Conservation (phyloP, 2,329 filamentous ascomycete species). For the Fusarium avenaceum region DNA sequence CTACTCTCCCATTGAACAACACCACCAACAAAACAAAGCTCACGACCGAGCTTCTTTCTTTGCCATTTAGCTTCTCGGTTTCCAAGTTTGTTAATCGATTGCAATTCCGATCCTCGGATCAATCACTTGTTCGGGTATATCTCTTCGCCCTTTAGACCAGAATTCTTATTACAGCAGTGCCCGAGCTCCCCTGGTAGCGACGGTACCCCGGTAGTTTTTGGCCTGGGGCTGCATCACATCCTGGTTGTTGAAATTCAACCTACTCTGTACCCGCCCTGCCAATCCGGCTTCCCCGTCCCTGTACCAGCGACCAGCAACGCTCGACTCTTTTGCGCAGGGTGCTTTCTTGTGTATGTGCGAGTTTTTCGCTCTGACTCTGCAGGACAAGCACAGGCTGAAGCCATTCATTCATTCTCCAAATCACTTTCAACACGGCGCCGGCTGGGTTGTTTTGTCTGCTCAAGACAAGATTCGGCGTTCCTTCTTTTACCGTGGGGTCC, state of each 20-base stretch:
- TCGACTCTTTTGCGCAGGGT: slow-evolving; percentile 33
- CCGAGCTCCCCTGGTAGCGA: slow-evolving; percentile 40
- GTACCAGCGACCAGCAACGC: slow-evolving; percentile 29
- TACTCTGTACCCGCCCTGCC: slow-evolving; percentile 35
- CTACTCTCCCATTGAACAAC: slow-evolving; percentile 10
- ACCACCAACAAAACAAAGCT: slow-evolving; percentile 5
- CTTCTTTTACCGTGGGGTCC: slow-evolving; percentile 41
- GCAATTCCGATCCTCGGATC: slow-evolving; percentile 28
- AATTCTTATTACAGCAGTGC: slow-evolving; percentile 38
- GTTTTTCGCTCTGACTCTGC: slow-evolving; percentile 40
- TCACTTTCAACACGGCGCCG: slow-evolving; percentile 36
- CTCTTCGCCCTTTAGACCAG: slow-evolving; percentile 25
- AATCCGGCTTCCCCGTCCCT: slow-evolving; percentile 47
- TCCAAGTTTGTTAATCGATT: slow-evolving; percentile 32
- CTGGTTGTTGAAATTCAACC: slow-evolving; percentile 40
- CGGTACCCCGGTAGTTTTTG: slow-evolving; percentile 31
- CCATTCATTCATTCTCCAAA: slow-evolving; percentile 19
- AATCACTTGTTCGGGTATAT: slow-evolving; percentile 29
- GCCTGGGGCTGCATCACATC: slow-evolving; percentile 29
- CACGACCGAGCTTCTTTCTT: slow-evolving; percentile 18
- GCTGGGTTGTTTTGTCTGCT: slow-evolving; percentile 45
- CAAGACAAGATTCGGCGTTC: slow-evolving; percentile 41
- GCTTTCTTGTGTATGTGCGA: slow-evolving; percentile 42
- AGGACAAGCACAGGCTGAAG: slow-evolving; percentile 30
- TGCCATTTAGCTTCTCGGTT: slow-evolving; percentile 25